These are phyloP conservation scores for Rhizoctonia solani DNA, from an alignment of 1,284 basidiomycete genomes.

Conservation along the genomic window DNA sequence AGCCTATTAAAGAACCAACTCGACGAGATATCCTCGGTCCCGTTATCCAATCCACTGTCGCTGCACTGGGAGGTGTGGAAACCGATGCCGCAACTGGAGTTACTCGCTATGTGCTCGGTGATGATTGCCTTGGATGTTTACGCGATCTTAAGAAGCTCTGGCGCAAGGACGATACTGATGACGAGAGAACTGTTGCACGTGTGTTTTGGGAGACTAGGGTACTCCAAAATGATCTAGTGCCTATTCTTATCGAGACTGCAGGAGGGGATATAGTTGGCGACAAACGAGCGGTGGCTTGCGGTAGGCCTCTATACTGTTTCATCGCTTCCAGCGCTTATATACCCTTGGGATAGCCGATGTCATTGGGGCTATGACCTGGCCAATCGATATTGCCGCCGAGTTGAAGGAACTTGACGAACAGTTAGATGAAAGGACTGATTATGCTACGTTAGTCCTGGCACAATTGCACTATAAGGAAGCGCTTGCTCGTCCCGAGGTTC, in stretches of 20 bases:
- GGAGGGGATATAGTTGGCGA: slow-evolving; percentile 76
- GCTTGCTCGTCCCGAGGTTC: slow-evolving; percentile 64
- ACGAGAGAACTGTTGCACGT: slow-evolving; percentile 90
- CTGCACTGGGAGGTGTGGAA: slow-evolving; percentile 72
- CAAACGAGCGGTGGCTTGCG: slow-evolving; percentile 83
- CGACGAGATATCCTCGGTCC: slow-evolving; percentile 57
- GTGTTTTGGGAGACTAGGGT: slow-evolving; percentile 85
- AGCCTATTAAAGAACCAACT: neutral
- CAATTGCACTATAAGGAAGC: slow-evolving; percentile 88
- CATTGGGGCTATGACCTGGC: slow-evolving; percentile 95
- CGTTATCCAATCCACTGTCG: slow-evolving; percentile 69
- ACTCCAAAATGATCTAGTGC: slow-evolving; percentile 81
- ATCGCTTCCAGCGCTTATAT: neutral
- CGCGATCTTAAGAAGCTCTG: slow-evolving; percentile 93
- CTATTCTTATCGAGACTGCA: slow-evolving; percentile 79
- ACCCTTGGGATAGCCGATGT: slow-evolving; percentile 61
- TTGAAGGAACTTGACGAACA: slow-evolving; percentile 80
- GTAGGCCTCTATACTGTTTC: slow-evolving; percentile 44
- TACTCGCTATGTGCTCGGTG: slow-evolving; percentile 76
- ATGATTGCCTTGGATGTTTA: slow-evolving; percentile 81
- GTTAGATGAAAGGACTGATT: slow-evolving; percentile 76
- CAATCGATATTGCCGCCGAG: slow-evolving; percentile 90
- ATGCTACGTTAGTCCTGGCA: slow-evolving; percentile 76
- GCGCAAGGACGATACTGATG: slow-evolving; percentile 93
- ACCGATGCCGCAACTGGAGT: slow-evolving; percentile 43